Evolutionary conservation across 2,329 filamentous ascomycete species (phyloP).

Genomic region (Ophiostoma ulmi): DNA sequence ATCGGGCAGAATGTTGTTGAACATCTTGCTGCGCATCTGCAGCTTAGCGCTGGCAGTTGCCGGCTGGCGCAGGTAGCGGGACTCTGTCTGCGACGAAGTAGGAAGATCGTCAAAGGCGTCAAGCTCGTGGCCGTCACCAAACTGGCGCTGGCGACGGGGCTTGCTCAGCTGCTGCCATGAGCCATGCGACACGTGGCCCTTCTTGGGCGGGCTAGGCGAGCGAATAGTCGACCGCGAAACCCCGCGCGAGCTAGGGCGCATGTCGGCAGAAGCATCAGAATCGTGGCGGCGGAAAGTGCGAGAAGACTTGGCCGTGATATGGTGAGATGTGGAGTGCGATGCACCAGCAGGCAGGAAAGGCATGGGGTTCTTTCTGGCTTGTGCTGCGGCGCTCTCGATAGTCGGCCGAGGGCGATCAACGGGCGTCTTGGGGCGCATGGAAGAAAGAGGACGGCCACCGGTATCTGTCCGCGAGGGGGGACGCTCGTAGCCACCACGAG

Average conservation of each 20-base stretch:
- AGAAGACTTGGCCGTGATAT: constrained; percentile 51
- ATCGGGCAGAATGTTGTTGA: constrained; percentile 52
- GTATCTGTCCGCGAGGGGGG: constrained; percentile 56
- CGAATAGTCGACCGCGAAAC: constrained; percentile 55
- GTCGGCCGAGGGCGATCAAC: constrained; percentile 54
- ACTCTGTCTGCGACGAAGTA: constrained; percentile 76
- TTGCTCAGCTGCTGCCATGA: constrained; percentile 65
- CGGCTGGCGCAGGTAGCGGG: constrained; percentile 75
- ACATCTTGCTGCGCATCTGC: constrained; percentile 51
- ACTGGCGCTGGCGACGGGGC: constrained; percentile 65
- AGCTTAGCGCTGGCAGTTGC: constrained; percentile 64
- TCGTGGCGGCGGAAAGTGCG: constrained; percentile 74
- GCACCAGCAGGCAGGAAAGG: constrained; percentile 78
- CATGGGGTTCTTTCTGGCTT: constrained; percentile 54
- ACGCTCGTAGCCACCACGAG: constrained; percentile 48
- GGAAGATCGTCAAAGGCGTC: constrained; percentile 93
- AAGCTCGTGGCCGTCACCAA: constrained; percentile 87
- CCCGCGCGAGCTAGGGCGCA: constrained; percentile 53
- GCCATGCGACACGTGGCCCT: constrained; percentile 38
- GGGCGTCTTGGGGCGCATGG: constrained; percentile 64
- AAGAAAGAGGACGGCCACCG: constrained; percentile 44
- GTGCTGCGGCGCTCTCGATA: constrained; percentile 49
- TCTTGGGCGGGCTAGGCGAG: constrained; percentile 54
- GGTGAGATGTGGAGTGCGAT: constrained; percentile 64
- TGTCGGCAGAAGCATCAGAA: constrained; percentile 63